Base-by-base conservation (phyloP, 306 rosid genomes). In the Acacia melanoxylon region DNA sequence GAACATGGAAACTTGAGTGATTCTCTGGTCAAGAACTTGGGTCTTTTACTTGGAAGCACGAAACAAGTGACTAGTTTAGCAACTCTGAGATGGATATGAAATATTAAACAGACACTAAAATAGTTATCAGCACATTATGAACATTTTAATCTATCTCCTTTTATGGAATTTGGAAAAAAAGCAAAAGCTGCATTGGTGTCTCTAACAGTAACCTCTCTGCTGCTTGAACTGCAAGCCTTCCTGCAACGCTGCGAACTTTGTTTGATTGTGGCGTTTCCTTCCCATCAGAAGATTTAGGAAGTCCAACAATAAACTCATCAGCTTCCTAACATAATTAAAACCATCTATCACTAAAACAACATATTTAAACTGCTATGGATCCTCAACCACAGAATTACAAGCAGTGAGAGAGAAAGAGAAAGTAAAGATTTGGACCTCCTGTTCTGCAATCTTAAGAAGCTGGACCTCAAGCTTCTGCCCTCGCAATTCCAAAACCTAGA, bases 301-400 rank as follows among this genome's bases (percentile, higher is more conserved):
- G 94, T 61, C 99, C 99, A 59, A 95, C 78, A 80, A 95, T 86
- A 77, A 95, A 95, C 82, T 95, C 98, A 77, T 95, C 99, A 41
- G 82, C 98, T 84, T 95, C 99, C 97, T 95, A 76, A 79, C 16
- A 86, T 19, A 79, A 83, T 79, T 4, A 68, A 58, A 74, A 48
- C 27, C 46, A 49, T 74, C 62, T 56, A 84, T 52, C 27, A 78
- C 48, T 44, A 40, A 44, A 37, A 17, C 58, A 66, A 35, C 5
- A 13, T 35, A 33, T 67, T 69, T 56, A 15, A 58, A 76, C 11
- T 61, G 70, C 48, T 20, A 72, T 16, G 31, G 41, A 80, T 9
- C 56, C 10, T 45, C 41, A 70, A n/a, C 19, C 33, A 52, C 69
- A 66, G 27, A 73, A 29, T 81, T 54, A 25, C 44, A 14, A n/a